Evolutionary conservation across 148 eudicot genomes (phyloP), one percentile per base, ranked within the genome.

Genomic region (Rhododendron ferrugineum): DNA sequence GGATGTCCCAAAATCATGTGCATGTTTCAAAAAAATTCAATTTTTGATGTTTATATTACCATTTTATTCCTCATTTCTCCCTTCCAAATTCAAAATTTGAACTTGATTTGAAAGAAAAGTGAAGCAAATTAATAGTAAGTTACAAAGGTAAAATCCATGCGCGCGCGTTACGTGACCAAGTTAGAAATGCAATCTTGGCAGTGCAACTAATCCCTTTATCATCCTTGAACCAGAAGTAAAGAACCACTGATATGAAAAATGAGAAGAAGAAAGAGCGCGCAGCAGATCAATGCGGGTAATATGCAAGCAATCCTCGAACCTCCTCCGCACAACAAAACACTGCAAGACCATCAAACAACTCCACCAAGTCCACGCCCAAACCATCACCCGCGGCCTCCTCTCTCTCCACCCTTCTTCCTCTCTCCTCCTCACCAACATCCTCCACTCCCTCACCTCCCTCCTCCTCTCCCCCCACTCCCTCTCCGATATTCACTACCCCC

Each of bases 351-450:
- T 88, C 32, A 49, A 82, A 82, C 96, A 95, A 60, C 84, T 95
- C 82, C 91, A 83, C 84, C 93, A 94, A 91, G 84, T 91, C 82
- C 98, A 95, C 77, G 93, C 92, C 49, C 92, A 91, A 77, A 84
- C 88, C 87, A 92, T 92, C 75, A 91, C 95, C 58, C 88, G 87
- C 18, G 95, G 95, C 78, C 85, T 90, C 79, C 82, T 91, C 68
- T 86, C 85, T 84, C 86, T 84, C 36, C 74, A 85, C 80, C 85
- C 88, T 8, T 49, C 82, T 52, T 49, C 90, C 80, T 80, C 91
- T 82, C 84, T 86, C 85, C 81, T 93, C 83, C 93, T 90, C 84
- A 88, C 91, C 87, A 89, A 82, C 83, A 72, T 94, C 88, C 89
- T 93, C 81, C 87, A 83, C 82, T 82, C 88, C 50, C 88, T 89